These are phyloP conservation scores for Barbarea vulgaris DNA, from an alignment of 345 rosid genomes.

Conservation along the genomic window DNA sequence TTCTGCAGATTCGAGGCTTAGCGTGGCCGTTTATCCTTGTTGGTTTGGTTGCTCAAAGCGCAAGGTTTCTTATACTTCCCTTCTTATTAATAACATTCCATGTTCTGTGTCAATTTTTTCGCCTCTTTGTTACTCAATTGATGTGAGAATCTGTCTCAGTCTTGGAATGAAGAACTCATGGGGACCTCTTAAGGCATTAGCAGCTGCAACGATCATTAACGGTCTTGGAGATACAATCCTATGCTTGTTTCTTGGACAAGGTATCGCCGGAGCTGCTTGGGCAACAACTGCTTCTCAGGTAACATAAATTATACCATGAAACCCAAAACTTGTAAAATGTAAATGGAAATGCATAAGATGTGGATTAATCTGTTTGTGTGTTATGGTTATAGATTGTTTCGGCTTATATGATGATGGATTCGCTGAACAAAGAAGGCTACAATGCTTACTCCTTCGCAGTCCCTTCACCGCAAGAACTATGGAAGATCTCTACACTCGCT, in stretches of 20 bases:
- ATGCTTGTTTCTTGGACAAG: constrained; percentile 77
- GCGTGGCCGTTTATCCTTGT: constrained; percentile 95
- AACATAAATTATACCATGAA: neutral
- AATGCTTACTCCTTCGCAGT: constrained; percentile 60
- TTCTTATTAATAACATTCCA: neutral
- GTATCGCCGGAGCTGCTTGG: constrained; percentile 97
- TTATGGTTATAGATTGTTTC: constrained; percentile 66
- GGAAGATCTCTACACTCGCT: constrained; percentile 62
- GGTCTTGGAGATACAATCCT: constrained; percentile 76
- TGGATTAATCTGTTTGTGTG: constrained; percentile 18
- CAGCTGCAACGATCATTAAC: constrained; percentile 74
- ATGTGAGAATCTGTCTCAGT: constrained; percentile 55
- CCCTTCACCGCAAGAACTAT: constrained; percentile 66
- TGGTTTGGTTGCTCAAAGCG: constrained; percentile 98
- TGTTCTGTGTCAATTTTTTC: neutral
- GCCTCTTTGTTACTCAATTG: neutral
- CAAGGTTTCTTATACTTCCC: constrained; percentile 56
- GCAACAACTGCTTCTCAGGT: constrained; percentile 91
- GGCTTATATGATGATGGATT: constrained; percentile 83
- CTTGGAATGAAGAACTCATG: constrained; percentile 96
- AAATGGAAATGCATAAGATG: neutral
- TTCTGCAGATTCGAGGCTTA: constrained; percentile 75
- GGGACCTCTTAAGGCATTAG: constrained; percentile 95
- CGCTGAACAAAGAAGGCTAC: constrained; percentile 77
- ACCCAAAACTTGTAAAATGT: neutral